These are phyloP conservation scores for Penicillium sumatraense DNA, from an alignment of 2,329 filamentous ascomycete species.

Conservation along the genomic window DNA sequence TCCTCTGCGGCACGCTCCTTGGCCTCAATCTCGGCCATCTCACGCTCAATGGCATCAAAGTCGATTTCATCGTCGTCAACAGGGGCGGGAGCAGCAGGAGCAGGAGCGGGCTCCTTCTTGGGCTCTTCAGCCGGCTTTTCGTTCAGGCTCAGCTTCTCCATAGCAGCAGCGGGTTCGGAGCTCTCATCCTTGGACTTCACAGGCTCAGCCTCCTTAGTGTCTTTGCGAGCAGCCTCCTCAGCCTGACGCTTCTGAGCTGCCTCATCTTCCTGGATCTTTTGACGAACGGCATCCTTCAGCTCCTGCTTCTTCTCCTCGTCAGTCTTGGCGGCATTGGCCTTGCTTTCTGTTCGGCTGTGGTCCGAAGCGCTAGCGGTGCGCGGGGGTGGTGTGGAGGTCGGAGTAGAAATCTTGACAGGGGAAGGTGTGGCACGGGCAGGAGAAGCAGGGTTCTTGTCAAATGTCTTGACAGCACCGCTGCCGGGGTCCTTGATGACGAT, in stretches of 20 bases:
- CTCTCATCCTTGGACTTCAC: constrained; percentile 41
- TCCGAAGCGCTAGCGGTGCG: constrained; percentile 70
- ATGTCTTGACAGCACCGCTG: constrained; percentile 75
- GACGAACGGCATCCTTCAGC: constrained; percentile 61
- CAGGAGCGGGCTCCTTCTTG: constrained; percentile 20
- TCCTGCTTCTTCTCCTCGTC: constrained; percentile 81
- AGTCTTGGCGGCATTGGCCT: constrained; percentile 64
- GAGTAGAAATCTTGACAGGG: constrained; percentile 66
- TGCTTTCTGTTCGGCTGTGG: constrained; percentile 74
- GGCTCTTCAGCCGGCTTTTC: constrained; percentile 33
- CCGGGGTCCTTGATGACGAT: constrained; percentile 84
- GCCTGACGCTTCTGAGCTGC: constrained; percentile 53
- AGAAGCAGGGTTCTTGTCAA: constrained; percentile 69
- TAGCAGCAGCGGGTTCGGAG: constrained; percentile 37
- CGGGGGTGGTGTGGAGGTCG: constrained; percentile 80
- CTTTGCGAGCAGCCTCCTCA: constrained; percentile 47
- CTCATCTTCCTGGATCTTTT: constrained; percentile 63
- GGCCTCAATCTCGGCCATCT: constrained; percentile 52
- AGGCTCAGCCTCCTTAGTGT: constrained; percentile 51
- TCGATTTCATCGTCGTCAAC: constrained; percentile 47
- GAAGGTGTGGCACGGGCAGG: constrained; percentile 60
- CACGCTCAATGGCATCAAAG: constrained; percentile 52
- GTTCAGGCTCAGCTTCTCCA: constrained; percentile 35
- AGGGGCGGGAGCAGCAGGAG: constrained; percentile 32
- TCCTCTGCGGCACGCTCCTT: constrained; percentile 51